phyloP scores from a whole-genome alignment of 2,329 filamentous ascomycete species.

The Verticillium longisporum region DNA sequence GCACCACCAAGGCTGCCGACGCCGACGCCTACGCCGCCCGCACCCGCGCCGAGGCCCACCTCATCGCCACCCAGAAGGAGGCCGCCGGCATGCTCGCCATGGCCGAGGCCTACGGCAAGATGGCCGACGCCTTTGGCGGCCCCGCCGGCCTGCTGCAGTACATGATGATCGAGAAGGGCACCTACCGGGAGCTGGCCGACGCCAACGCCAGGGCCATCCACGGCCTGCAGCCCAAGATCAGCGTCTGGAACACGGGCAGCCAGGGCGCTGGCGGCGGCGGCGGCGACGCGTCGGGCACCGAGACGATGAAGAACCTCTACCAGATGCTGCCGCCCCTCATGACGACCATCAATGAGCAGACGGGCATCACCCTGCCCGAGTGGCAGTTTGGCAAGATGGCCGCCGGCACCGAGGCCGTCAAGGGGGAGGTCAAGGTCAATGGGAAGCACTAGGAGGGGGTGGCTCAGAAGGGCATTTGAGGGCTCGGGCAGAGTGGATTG shows the following conservation, averaged over 20 bases:
- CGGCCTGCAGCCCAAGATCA: constrained; percentile 82
- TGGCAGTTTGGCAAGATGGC: constrained; percentile 59
- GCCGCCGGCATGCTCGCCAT: constrained; percentile 72
- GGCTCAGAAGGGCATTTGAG: neutral
- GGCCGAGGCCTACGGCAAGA: constrained; percentile 70
- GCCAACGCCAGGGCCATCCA: constrained; percentile 71
- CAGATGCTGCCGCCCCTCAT: constrained; percentile 78
- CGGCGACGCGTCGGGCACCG: constrained; percentile 29
- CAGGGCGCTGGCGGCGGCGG: constrained; percentile 35
- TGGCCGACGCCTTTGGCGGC: constrained; percentile 68
- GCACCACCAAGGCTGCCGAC: constrained; percentile 27
- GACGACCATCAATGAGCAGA: constrained; percentile 83
- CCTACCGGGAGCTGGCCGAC: constrained; percentile 68
- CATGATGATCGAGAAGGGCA: constrained; percentile 81
- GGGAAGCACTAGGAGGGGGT: neutral
- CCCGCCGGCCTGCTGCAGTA: constrained; percentile 74
- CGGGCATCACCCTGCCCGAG: constrained; percentile 70
- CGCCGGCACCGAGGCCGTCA: constrained; percentile 24
- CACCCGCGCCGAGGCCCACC: constrained; percentile 35
- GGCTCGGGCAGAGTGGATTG: neutral
- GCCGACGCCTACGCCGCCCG: constrained; percentile 45
- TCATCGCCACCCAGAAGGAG: constrained; percentile 59
- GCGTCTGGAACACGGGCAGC: constrained; percentile 75
- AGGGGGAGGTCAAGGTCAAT: constrained; percentile 5
- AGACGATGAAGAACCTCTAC: constrained; percentile 74